A percentile compares a stretch with the other conserved stretches of the same genome.
Evolutionary conservation across 1,284 basidiomycete genomes (phyloP).

Genomic region (Phaffia rhodozyma): DNA sequence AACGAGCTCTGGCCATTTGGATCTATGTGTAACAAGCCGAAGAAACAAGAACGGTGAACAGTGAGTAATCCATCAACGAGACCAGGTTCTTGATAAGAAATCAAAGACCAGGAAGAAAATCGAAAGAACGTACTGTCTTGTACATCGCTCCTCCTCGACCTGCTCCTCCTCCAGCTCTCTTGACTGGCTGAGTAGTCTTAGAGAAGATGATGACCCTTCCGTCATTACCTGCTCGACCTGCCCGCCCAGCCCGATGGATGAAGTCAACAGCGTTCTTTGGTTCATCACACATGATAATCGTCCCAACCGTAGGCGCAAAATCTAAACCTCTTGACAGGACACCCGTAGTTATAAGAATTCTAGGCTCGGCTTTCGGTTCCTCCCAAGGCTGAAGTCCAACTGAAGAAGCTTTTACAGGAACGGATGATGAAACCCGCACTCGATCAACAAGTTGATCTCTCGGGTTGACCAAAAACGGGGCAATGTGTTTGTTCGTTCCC

Average conservation of each 20-base stretch:
- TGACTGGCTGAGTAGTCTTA: slow-evolving; percentile 20
- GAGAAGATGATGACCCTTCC: slow-evolving; percentile 44
- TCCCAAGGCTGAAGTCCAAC: too few relatives aligned
- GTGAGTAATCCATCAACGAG: too few relatives aligned
- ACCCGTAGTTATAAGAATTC: slow-evolving; percentile 75
- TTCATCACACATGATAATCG: slow-evolving; percentile 73
- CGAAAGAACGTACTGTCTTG: slow-evolving; percentile 7
- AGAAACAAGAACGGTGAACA: too few relatives aligned
- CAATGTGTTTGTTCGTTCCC: slow-evolving; percentile 61
- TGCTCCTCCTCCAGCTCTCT: slow-evolving; percentile 21
- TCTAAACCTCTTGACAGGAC: slow-evolving; percentile 82
- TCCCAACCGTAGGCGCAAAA: slow-evolving; percentile 58
- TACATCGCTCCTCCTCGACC: slow-evolving; percentile 20
- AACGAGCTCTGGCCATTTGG: too few relatives aligned
- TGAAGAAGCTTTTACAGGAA: neutral
- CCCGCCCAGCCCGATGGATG: slow-evolving; percentile 67
- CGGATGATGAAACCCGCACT: neutral
- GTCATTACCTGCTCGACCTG: slow-evolving; percentile 52
- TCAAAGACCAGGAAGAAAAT: neutral
- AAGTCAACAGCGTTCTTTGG: slow-evolving; percentile 80
- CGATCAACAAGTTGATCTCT: slow-evolving; percentile 4
- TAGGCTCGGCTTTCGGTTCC: slow-evolving; percentile 33
- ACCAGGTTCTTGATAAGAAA: too few relatives aligned
- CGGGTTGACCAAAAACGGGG: slow-evolving; percentile 22
- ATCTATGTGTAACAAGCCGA: too few relatives aligned